Percentiles rank a stretch among this genome's conserved stretches.
Conservation (phyloP, 1,284 basidiomycete species). For the Chalciporus piperatoides region DNA sequence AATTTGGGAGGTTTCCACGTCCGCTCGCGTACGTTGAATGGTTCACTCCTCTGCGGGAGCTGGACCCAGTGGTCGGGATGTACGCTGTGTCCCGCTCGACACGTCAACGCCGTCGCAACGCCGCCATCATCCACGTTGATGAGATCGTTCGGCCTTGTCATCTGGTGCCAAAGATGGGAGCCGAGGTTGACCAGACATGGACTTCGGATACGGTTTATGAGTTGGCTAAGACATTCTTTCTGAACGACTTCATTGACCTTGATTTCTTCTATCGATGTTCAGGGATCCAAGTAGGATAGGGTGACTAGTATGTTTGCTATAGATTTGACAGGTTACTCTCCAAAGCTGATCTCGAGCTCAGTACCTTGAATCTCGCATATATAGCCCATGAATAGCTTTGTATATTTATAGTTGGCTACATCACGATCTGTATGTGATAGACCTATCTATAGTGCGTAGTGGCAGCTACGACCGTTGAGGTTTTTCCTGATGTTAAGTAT, state of each 20-base stretch:
- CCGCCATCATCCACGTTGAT: not conserved
- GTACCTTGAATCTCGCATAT: not conserved
- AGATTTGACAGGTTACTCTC: too few relatives aligned
- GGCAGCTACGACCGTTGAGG: too few relatives aligned
- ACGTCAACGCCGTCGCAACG: conserved; percentile 5
- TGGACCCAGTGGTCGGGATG: conserved; percentile 16
- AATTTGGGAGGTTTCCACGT: conserved; percentile 13
- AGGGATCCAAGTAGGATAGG: too few relatives aligned
- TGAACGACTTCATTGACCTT: conserved; percentile 1
- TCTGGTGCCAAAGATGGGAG: conserved; percentile 16
- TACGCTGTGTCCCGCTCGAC: conserved; percentile 13
- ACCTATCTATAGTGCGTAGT: too few relatives aligned
- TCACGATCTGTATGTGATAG: too few relatives aligned
- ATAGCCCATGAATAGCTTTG: too few relatives aligned
- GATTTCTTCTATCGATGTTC: too few relatives aligned
- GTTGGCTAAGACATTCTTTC: not conserved
- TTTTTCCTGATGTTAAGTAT: too few relatives aligned
- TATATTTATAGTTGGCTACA: too few relatives aligned
- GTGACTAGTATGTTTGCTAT: too few relatives aligned
- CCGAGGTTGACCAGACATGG: conserved; percentile 8
- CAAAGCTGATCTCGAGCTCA: too few relatives aligned
- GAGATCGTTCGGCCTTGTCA: conserved; percentile 11
- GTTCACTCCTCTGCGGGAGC: conserved; percentile 21
- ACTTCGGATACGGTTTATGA: conserved; percentile 4
- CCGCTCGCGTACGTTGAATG: conserved; percentile 26